Conservation (phyloP, 768 basidiomycete species). For the Auricularia sp. region DNA sequence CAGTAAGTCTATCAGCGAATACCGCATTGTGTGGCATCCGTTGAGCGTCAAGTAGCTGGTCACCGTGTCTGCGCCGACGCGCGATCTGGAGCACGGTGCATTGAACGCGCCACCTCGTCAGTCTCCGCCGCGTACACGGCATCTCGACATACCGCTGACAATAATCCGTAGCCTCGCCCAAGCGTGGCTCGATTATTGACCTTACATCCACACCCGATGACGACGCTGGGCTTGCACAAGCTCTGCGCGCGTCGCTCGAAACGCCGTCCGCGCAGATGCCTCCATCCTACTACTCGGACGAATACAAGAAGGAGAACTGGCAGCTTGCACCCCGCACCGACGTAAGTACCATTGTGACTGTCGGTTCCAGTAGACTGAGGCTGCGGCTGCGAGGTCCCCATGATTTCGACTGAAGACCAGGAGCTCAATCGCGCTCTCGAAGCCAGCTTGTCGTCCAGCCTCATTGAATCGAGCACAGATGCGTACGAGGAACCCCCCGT, state of each 20-base stretch:
- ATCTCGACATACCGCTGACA: background rate
- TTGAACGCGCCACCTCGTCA: background rate
- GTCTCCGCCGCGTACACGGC: background rate
- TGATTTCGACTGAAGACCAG: constrained; percentile 35
- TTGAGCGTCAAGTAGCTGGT: background rate
- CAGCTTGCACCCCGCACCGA: background rate
- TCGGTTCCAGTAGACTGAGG: background rate
- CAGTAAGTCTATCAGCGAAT: background rate
- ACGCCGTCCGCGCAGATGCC: background rate
- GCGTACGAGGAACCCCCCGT: constrained; percentile 40
- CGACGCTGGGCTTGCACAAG: background rate
- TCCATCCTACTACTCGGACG: background rate
- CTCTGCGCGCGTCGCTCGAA: background rate
- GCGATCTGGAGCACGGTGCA: background rate
- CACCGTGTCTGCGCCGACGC: background rate
- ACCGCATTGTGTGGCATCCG: background rate
- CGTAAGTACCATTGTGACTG: background rate
- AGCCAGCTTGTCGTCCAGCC: constrained; percentile 43
- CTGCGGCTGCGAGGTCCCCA: background rate
- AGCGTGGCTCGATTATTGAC: background rate
- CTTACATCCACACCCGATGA: background rate
- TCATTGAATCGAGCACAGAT: constrained; percentile 33
- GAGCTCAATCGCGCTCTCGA: constrained; percentile 60
- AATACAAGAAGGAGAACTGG: constrained; percentile 1
- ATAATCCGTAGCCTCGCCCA: background rate